phyloP scores from a whole-genome alignment of 441 rosid species.

The Pelargonium fulgidum region DNA sequence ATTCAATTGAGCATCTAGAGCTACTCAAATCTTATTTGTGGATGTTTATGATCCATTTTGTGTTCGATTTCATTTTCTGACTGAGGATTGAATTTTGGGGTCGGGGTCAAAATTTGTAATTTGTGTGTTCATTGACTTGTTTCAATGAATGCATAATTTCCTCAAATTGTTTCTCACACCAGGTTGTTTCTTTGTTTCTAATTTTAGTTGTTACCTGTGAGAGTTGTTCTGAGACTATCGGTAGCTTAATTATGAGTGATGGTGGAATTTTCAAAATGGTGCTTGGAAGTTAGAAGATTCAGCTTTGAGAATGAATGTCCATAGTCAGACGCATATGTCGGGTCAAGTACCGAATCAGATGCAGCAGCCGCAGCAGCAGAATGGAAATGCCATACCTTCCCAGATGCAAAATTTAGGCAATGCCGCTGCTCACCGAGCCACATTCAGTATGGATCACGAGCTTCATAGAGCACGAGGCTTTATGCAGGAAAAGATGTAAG shows the following conservation, averaged over 20 bases:
- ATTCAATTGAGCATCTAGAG: neutral
- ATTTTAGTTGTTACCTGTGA: neutral
- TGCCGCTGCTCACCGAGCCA: constrained; percentile 24
- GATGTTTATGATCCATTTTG: neutral
- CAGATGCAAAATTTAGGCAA: constrained; percentile 61
- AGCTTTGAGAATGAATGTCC: constrained; percentile 59
- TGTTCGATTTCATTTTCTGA: neutral
- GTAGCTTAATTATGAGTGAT: neutral
- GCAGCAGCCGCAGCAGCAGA: constrained; percentile 55
- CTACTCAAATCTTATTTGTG: neutral
- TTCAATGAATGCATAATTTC: neutral
- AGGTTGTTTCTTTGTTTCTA: neutral
- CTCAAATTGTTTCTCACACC: neutral
- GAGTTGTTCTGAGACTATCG: neutral
- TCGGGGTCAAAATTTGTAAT: neutral
- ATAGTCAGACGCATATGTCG: constrained; percentile 51
- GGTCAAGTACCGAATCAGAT: constrained; percentile 74
- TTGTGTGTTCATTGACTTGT: neutral
- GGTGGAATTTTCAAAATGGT: neutral
- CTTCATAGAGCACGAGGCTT: constrained; percentile 37
- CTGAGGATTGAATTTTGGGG: neutral
- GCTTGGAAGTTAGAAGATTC: constrained; percentile 16
- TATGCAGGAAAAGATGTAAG: constrained; percentile 71
- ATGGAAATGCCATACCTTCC: constrained; percentile 54
- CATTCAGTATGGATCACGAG: constrained; percentile 33